Evolutionary conservation across 2,329 filamentous ascomycete genomes (phyloP), one percentile per base, ranked within the genome.

Genomic region (Trichoderma simmonsii): DNA sequence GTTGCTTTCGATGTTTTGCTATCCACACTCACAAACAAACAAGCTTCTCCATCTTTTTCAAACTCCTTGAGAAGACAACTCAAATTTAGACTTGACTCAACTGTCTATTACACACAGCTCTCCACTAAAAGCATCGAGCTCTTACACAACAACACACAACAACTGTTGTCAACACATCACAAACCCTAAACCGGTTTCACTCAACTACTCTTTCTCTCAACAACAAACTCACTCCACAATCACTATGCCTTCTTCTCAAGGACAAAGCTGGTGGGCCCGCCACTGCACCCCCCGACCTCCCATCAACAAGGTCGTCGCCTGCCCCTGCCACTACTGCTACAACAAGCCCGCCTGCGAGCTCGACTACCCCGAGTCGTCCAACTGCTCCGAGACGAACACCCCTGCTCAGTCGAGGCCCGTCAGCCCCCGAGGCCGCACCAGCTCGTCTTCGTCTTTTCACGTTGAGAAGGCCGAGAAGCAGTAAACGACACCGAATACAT

Each of bases 241-340:
- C 75, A 77, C 61, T 61, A 80, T 81, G 79, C 75, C 80, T 73
- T 81, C 80, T 73, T 81, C 79, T 39, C 72, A 76, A 65, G 76
- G 74, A 60, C 79, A 78, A 64, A 78, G 76, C 74, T 83, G 82
- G 82, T 83, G 82, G 73, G 79, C 80, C 63, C 81, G 81, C 73
- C 82, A 83, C 78, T 82, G 81, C 73, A 76, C 81, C 62, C 81
- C 82, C 69, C 80, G 80, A 21, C 82, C 82, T 2, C 81, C 82
- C 60, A 76, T 81, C 75, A 79, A 78, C 75, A 75, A 75, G 72
- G 76, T 75, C 39, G 76, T 80, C 4, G 73, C 77, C 24, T 83
- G 82, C 70, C 81, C 81, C 67, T 83, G 82, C 75, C 78, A 76
- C 66, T 73, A 76, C 60, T 82, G 80, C 77, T 82, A 75, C 77